phyloP scores from a whole-genome alignment of 495 filamentous ascomycete genomes.

The Rusavskia elegans region DNA sequence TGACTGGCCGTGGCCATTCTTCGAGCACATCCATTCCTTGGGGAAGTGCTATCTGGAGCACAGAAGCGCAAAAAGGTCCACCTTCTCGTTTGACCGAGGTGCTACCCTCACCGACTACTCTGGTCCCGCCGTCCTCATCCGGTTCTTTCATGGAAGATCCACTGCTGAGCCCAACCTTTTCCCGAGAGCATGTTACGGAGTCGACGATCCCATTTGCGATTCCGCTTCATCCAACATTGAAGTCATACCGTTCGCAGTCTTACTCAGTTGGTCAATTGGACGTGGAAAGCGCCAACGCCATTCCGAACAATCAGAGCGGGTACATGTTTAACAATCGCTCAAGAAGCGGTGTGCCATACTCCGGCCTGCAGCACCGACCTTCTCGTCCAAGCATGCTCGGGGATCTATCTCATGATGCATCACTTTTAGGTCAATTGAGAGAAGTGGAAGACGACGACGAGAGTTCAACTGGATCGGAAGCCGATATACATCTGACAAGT shows the following conservation, averaged over 20 bases:
- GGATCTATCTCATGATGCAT: constrained; percentile 56
- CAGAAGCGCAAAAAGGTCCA: constrained; percentile 56
- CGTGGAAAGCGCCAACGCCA: constrained; percentile 36
- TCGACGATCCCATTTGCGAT: constrained; percentile 69
- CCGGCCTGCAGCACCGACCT: constrained; percentile 62
- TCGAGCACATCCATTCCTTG: constrained; percentile 47
- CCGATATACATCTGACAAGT: constrained; percentile 35
- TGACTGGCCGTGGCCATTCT: constrained; percentile 42
- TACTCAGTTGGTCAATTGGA: constrained; percentile 92
- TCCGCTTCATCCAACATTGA: constrained; percentile 77
- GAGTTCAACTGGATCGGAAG: constrained; percentile 49
- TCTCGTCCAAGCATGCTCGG: constrained; percentile 77
- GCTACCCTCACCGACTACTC: constrained; percentile 59
- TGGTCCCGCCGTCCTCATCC: constrained; percentile 33
- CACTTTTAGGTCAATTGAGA: constrained; percentile 57
- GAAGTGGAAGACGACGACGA: constrained; percentile 77
- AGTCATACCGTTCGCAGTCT: constrained; percentile 88
- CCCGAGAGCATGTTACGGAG: constrained; percentile 38
- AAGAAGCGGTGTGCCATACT: constrained; percentile 39
- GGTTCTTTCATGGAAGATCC: constrained; percentile 28
- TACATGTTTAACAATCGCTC: constrained; percentile 25
- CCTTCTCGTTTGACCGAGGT: constrained; percentile 59
- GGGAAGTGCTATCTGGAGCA: constrained; percentile 65
- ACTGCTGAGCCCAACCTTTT: constrained; percentile 35
- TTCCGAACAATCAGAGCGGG: constrained; percentile 28